These are phyloP conservation scores for Umbelopsis vinacea DNA, from an alignment of 192 early-diverging fungal genomes.

Conservation along the genomic window DNA sequence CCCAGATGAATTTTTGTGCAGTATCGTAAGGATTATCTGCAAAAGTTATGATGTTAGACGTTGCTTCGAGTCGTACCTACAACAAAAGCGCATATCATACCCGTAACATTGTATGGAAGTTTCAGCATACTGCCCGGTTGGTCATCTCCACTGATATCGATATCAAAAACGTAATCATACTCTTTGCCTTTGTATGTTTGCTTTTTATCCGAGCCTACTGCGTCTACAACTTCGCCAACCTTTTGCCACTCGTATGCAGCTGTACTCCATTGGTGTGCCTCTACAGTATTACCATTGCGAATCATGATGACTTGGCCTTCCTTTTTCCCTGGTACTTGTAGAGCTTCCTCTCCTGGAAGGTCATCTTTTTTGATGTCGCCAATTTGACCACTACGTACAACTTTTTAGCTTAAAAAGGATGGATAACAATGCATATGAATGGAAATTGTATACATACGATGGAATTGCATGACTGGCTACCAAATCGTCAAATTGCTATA, in stretches of 20 bases:
- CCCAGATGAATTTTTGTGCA: conserved; percentile 88
- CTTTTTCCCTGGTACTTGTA: conserved; percentile 71
- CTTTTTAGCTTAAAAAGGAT: background rate
- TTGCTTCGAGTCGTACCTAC: background rate
- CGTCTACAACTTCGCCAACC: conserved; percentile 93
- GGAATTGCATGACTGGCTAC: conserved; percentile 64
- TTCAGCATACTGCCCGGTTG: conserved; percentile 71
- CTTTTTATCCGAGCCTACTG: conserved; percentile 75
- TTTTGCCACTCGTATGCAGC: conserved; percentile 73
- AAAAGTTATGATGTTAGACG: background rate
- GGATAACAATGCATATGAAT: background rate
- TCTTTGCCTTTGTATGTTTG: conserved; percentile 84
- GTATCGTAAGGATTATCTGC: conserved; percentile 92
- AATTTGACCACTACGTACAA: conserved; percentile 66
- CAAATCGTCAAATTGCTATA: conserved; percentile 54
- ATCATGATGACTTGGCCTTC: conserved; percentile 94
- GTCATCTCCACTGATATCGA: conserved; percentile 84
- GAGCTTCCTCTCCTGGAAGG: conserved; percentile 76
- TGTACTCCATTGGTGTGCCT: conserved; percentile 88
- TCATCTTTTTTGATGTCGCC: conserved; percentile 83
- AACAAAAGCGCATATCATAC: conserved; percentile 37
- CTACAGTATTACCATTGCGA: conserved; percentile 68
- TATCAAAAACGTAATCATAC: conserved; percentile 98
- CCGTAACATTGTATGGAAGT: conserved; percentile 88
- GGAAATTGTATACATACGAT: conserved; percentile 47